Evolutionary conservation across 352 stramenopile genomes (phyloP).

Genomic region (Poterioochromonas sp.): DNA sequence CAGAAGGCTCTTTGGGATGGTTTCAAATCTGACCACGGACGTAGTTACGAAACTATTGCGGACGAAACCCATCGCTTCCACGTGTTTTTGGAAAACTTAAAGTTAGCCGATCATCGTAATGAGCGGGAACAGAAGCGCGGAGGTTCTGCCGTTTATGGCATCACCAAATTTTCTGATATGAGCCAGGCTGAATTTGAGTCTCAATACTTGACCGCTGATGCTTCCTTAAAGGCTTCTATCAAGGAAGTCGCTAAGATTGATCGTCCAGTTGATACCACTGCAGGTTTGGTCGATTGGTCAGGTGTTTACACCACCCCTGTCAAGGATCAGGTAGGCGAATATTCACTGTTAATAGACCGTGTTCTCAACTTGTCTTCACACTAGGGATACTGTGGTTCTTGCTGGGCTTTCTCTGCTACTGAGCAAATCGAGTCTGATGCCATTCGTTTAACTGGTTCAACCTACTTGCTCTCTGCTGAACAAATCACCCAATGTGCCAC

Average conservation of each 20-base stretch:
- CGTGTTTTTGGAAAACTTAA: constrained; percentile 33
- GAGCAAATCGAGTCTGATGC: constrained; percentile 36
- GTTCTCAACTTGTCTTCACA: background rate
- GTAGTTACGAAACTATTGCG: constrained; percentile 22
- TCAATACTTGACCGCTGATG: constrained; percentile 5
- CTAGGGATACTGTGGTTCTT: constrained; percentile 65
- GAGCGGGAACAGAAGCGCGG: background rate
- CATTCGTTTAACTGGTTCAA: constrained; percentile 8
- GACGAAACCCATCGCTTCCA: constrained; percentile 33
- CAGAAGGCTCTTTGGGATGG: constrained; percentile 12
- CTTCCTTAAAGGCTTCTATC: background rate
- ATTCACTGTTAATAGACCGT: background rate
- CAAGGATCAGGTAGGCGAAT: constrained; percentile 67
- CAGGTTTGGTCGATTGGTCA: constrained; percentile 30
- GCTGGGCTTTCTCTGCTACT: constrained; percentile 75
- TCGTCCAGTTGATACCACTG: background rate
- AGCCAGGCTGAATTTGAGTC: constrained; percentile 32
- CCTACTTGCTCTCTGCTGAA: constrained; percentile 33
- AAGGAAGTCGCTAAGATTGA: background rate
- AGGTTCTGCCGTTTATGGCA: constrained; percentile 32
- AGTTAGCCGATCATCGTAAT: constrained; percentile 29
- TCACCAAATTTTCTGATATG: constrained; percentile 35
- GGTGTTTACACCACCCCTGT: constrained; percentile 51
- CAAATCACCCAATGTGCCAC: constrained; percentile 51
- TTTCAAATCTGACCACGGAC: background rate